Evolutionary conservation across 176 grass and related monocot species (phyloP).

Genomic region (Chrysopogon serrulatus): DNA sequence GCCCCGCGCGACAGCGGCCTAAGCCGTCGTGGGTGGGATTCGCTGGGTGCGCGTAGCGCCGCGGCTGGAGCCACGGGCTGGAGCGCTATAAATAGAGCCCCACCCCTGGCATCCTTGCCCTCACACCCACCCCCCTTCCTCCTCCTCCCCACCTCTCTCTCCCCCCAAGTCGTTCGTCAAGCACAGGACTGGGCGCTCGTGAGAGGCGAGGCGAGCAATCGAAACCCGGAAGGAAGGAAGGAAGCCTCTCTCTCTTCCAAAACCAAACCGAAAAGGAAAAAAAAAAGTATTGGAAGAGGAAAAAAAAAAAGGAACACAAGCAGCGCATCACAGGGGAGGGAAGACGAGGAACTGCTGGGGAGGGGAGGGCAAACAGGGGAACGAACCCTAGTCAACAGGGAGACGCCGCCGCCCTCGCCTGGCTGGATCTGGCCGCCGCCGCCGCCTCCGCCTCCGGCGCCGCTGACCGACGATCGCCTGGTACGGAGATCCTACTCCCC

Average conservation of each 20-base stretch:
- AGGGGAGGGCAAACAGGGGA: background rate
- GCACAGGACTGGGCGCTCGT: conserved; percentile 10
- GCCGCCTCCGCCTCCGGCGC: background rate
- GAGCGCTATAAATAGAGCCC: conserved; percentile 37
- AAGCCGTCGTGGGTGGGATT: rapidly evolving
- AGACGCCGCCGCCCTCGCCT: background rate
- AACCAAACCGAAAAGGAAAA: conserved; percentile 11
- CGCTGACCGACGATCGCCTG: conserved; percentile 43
- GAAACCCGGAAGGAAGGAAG: background rate
- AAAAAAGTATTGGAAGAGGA: background rate
- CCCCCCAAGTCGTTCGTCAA: background rate
- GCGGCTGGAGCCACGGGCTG: background rate
- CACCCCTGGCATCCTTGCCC: conserved; percentile 12
- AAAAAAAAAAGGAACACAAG: background rate
- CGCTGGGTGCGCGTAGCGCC: conserved; percentile 10
- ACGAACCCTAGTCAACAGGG: conserved; percentile 49
- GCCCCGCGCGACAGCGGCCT: background rate
- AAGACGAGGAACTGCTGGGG: background rate
- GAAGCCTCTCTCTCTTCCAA: background rate
- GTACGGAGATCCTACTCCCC: conserved; percentile 49
- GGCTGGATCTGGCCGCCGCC: conserved; percentile 42
- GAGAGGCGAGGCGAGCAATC: background rate
- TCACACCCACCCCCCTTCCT: conserved; percentile 13
- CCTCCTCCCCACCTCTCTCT: background rate
- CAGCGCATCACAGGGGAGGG: background rate